Percentiles rank a stretch among this genome's conserved stretches.
Conservation (phyloP, 2,329 filamentous ascomycete genomes). For the Fusarium mangiferae region DNA sequence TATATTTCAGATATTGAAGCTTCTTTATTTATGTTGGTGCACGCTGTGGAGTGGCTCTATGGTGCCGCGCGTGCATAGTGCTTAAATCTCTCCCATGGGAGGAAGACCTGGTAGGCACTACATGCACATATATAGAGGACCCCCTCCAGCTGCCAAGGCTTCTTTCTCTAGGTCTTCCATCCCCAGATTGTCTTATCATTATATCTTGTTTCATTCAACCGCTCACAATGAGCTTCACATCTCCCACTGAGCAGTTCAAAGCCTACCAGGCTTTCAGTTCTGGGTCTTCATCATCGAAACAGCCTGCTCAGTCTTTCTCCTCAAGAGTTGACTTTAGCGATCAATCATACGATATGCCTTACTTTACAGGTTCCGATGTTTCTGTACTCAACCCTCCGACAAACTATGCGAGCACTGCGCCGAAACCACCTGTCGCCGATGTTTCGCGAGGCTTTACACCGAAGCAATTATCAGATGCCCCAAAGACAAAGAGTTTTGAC, state of each 20-base stretch:
- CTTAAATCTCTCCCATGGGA: not conserved
- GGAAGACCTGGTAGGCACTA: too few relatives aligned
- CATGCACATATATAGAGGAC: not conserved
- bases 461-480: not conserved
- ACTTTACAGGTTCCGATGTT: not conserved
- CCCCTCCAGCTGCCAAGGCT: not conserved
- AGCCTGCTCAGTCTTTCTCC: not conserved
- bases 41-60: not conserved
- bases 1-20: not conserved
- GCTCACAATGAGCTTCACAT: not conserved
- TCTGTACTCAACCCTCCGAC: not conserved
- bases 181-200: not conserved
- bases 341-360: conserved; percentile 1
- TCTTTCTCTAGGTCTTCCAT: not conserved
- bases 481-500: not conserved
- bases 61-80: not conserved
- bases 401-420: not conserved
- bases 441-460: not conserved
- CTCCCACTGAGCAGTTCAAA: not conserved
- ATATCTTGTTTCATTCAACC: not conserved
- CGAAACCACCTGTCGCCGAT: not conserved
- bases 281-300: not conserved
- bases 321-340: conserved; percentile 4
- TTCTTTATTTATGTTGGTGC: not conserved
- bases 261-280: not conserved